Evolutionary conservation across 108 stramenopile genomes (phyloP).

Genomic region (Nitzschia sp.): DNA sequence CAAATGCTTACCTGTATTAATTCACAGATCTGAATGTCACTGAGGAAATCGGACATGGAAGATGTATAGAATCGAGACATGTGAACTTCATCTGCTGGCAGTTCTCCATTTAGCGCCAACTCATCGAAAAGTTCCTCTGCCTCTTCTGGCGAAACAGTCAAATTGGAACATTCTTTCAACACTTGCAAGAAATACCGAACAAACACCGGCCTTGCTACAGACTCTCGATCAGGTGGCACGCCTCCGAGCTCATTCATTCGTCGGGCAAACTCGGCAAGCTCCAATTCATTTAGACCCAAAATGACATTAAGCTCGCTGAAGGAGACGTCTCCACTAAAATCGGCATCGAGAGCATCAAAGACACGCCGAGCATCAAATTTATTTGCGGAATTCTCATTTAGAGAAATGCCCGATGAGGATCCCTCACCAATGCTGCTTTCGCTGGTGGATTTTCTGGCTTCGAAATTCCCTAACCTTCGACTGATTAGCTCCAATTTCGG

Average conservation of each 20-base stretch:
- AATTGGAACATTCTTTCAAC: constrained; percentile 23
- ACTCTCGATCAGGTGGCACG: neutral
- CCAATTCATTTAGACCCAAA: constrained; percentile 23
- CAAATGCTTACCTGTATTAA: constrained; percentile 5
- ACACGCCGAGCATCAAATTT: constrained; percentile 38
- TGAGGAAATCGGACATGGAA: constrained; percentile 36
- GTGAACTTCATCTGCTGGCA: constrained; percentile 3
- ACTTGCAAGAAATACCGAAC: constrained; percentile 40
- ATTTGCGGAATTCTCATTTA: neutral
- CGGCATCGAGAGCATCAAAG: constrained; percentile 41
- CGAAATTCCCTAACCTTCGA: constrained; percentile 23
- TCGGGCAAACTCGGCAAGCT: constrained; percentile 40
- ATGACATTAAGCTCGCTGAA: constrained; percentile 47
- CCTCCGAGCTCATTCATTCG: constrained; percentile 28
- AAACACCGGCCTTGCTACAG: constrained; percentile 37
- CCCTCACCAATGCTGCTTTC: neutral
- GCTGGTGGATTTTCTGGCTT: neutral
- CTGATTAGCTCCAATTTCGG: constrained; percentile 30
- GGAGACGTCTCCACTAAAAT: constrained; percentile 32
- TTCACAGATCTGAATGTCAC: constrained; percentile 39
- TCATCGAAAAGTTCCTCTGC: constrained; percentile 9
- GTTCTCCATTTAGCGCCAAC: constrained; percentile 19
- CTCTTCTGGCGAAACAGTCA: constrained; percentile 36
- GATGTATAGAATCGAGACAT: constrained; percentile 33
- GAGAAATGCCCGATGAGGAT: neutral